A percentile compares a stretch with the other conserved stretches of the same genome.
Conservation (phyloP, 225 moss, liverwort and hornwort genomes). For the Bryoerythrophyllum caledonicum region DNA sequence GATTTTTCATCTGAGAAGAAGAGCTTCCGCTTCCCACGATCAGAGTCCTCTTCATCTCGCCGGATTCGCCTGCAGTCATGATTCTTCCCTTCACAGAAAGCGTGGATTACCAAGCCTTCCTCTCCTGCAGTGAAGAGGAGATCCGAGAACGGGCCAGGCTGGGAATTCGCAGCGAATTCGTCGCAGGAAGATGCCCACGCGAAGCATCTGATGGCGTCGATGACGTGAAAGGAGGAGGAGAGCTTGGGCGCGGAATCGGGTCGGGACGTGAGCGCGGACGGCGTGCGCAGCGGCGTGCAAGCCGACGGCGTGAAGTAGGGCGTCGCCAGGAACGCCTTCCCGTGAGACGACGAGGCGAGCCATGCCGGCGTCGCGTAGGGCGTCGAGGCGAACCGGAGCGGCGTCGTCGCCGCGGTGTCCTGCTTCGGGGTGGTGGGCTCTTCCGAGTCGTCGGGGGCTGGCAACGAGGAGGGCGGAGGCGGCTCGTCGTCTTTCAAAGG, state of each 20-base stretch:
- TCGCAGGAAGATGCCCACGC: conserved; percentile 78
- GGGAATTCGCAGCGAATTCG: conserved; percentile 66
- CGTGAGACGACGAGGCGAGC: conserved; percentile 22
- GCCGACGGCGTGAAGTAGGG: conserved; percentile 66
- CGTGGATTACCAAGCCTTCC: conserved; percentile 69
- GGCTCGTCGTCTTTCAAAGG: conserved; percentile 38
- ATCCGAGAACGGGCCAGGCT: conserved; percentile 66
- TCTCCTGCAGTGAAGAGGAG: conserved; percentile 62
- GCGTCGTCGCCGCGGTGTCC: conserved; percentile 18
- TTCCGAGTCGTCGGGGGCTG: conserved; percentile 21
- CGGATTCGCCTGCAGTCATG: conserved; percentile 53
- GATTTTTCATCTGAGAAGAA: conserved; percentile 44
- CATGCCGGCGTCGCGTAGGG: conserved; percentile 69
- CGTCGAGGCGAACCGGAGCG: conserved; percentile 36
- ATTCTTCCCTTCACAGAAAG: conserved; percentile 37
- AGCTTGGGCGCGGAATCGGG: conserved; percentile 15
- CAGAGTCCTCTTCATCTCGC: conserved; percentile 34
- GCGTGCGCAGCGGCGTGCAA: conserved; percentile 40
- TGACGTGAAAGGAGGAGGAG: conserved; percentile 47
- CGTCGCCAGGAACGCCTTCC: conserved; percentile 41
- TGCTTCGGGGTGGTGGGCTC: conserved; percentile 44
- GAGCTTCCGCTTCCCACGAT: conserved; percentile 59
- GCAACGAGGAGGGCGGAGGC: conserved; percentile 27
- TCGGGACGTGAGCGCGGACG: conserved; percentile 25
- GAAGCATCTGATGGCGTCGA: conserved; percentile 62